Evolutionary conservation across 106 monocot species (phyloP).

Genomic region (Narthecium ossifragum): DNA sequence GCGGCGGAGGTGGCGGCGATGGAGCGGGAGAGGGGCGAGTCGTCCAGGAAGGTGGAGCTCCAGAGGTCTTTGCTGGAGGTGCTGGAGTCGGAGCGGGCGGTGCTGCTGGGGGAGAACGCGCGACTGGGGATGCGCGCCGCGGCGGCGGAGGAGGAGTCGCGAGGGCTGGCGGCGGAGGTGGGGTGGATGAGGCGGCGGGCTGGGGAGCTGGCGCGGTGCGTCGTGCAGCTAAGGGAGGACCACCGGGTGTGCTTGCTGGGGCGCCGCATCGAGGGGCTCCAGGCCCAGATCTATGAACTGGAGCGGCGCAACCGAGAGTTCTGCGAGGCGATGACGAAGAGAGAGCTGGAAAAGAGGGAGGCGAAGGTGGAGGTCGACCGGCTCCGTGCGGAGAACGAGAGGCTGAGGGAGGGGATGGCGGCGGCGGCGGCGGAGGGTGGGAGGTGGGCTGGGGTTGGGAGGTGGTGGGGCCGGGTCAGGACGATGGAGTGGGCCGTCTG

Average conservation of each 20-base stretch:
- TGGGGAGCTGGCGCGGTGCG: constrained; percentile 57
- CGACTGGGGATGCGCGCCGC: constrained; percentile 49
- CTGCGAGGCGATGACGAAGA: constrained; percentile 46
- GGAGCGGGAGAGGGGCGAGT: constrained; percentile 34
- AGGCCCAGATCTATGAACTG: constrained; percentile 56
- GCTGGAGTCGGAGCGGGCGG: constrained; percentile 84
- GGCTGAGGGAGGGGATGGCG: constrained; percentile 36
- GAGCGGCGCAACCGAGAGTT: constrained; percentile 73
- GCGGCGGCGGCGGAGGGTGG: constrained; percentile 4
- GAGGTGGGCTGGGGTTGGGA: not conserved
- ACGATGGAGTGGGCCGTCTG: constrained; percentile 17
- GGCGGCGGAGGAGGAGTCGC: constrained; percentile 53
- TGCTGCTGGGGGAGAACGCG: constrained; percentile 80
- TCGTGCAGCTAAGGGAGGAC: constrained; percentile 68
- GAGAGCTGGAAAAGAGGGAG: constrained; percentile 53
- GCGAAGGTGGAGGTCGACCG: constrained; percentile 50
- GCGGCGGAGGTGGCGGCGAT: constrained; percentile 20
- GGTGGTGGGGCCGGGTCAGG: constrained; percentile 18
- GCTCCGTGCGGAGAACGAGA: constrained; percentile 52
- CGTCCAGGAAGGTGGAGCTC: constrained; percentile 61
- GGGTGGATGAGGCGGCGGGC: constrained; percentile 63
- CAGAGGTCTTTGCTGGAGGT: constrained; percentile 82
- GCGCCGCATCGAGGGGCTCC: constrained; percentile 63
- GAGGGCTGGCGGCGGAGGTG: constrained; percentile 48
- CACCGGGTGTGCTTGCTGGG: constrained; percentile 72